Base-by-base conservation (phyloP, 495 filamentous ascomycete genomes). In the Aspergillus panamensis region DNA sequence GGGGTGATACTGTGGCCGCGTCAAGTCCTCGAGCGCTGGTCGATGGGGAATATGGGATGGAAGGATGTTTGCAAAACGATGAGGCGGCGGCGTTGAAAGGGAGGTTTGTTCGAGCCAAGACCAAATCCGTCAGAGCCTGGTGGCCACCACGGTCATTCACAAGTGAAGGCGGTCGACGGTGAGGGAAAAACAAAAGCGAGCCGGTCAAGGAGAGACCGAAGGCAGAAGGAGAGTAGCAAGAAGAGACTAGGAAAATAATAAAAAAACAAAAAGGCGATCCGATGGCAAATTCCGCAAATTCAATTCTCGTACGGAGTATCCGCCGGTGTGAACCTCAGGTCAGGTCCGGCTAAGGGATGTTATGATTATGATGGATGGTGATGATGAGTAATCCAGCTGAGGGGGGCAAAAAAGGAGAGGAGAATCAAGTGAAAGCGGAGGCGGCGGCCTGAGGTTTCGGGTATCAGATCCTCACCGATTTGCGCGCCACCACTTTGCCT, bases 31-130 rank as follows among this genome's bases (percentile, higher is more conserved):
- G 51, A 47, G 40, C 29, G 40, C 20, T 40, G 25, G 48, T 42
- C n/a, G 53, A 60, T 47, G 42, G 42, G n/a, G 37, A 40, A 45
- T 32, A 20, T 31, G 51, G 17, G 39, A 55, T 53, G 39, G 40
- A 55, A 30, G 17, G 58, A 55, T 51, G 62, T 47, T 53, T 50
- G 55, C 47, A 45, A 43, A 59, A 21, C 8, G 63, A 61, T 53
- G 63, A 49, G 35, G 42, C 12, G n/a, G 25, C 17, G 58, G 31
- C 39, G 51, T 58, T 45, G 55, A 60, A 58, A 64, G 57, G 63
- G 61, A 60, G 60, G 49, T 50, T 59, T 57, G 55, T 33, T 50
- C 48, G 40, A 59, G 65, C 65, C 62, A 69, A 68, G 66, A 63
- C 63, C 50, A 33, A 53, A 39, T 55, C 53, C 47, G 57, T 61